Base-by-base conservation (phyloP, 345 rosid species). In the Laguncularia racemosa region DNA sequence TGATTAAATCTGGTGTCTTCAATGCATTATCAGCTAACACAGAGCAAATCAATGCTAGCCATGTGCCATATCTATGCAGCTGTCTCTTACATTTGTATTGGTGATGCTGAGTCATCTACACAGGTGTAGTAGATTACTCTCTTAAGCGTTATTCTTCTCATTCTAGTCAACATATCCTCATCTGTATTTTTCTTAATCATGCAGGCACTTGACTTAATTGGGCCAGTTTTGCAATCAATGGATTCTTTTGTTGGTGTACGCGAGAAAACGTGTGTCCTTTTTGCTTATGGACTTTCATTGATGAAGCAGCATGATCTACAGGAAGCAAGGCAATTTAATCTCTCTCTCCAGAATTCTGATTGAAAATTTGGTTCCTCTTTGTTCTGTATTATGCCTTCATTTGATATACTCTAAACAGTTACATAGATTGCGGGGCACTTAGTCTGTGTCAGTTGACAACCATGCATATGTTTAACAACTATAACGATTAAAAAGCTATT, bases 1-100 rank as follows among this genome's bases (percentile, higher is more conserved):
- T 47, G 33, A 40, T 56, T 51, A 17, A 64, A 26, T 52, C 53
- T 58, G 53, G 47, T 33, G 49, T 60, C 13, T 50, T 20, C 50
- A 50, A 54, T 63, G 40, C 56, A 50, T 71, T 54, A 72, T 68
- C 76, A 92, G 98, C 68, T 85, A 65, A 90, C 95, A 23, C 96
- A 81, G 75, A 90, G 84, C 82, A 90, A 78, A 66, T 86, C 96
- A 12, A 77, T 82, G 84, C 90, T 88, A 90, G 86, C 86, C 55
- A 85, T 85, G 79, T 83, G 95, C 81, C 96, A 90, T 53, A 76
- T 88, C 62, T 90, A 87, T 76, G 97, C 97, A 46, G 96, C 99
- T 64, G 78, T 93, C 63, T 93, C 99, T 54, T 85, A 78, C 81
- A 81, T 89, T 68, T 77, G 97, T 62, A 64, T 87, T 20, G 99